Conservation (phyloP, 164 flowering plant species). For the Macadamia tetraphylla region DNA sequence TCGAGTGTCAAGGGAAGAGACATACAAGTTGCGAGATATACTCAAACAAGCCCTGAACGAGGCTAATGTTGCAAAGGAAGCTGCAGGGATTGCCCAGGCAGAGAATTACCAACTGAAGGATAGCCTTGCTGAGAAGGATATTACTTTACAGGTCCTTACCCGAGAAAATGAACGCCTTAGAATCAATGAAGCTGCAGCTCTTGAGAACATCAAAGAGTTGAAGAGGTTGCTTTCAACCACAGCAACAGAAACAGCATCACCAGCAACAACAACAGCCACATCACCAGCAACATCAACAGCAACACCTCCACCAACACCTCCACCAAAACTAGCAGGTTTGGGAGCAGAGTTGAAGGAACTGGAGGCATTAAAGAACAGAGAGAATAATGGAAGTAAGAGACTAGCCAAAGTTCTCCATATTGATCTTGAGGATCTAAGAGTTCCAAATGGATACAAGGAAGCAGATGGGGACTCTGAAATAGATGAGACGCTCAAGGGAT, state of each 20-base stretch:
- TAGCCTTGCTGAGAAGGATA: constrained; percentile 47
- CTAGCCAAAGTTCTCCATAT: constrained; percentile 24
- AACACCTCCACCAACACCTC: too few species aligned
- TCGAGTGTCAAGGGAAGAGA: constrained; percentile 52
- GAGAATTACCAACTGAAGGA: constrained; percentile 78
- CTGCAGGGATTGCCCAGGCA: constrained; percentile 56
- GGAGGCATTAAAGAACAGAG: constrained; percentile 11
- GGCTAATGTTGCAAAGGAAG: constrained; percentile 75
- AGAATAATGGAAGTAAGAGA: constrained; percentile 20
- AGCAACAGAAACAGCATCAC: too few species aligned
- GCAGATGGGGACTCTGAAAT: constrained; percentile 10
- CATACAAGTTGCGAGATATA: constrained; percentile 57
- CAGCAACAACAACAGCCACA: too few species aligned
- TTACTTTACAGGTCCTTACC: constrained; percentile 30
- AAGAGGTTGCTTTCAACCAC: constrained; percentile 28
- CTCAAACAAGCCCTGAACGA: constrained; percentile 83
- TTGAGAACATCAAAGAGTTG: constrained; percentile 49
- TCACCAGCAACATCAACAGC: constrained; percentile 4
- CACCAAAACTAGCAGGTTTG: constrained; percentile 4
- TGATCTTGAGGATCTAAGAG: constrained; percentile 24
- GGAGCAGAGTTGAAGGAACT: constrained; percentile 21
- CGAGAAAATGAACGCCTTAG: constrained; percentile 48
- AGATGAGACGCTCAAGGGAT: constrained; percentile 21
- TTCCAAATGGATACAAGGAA: background rate
- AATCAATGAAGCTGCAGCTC: constrained; percentile 43